Conservation (phyloP, 768 basidiomycete species). For the Lactarius hatsudake region DNA sequence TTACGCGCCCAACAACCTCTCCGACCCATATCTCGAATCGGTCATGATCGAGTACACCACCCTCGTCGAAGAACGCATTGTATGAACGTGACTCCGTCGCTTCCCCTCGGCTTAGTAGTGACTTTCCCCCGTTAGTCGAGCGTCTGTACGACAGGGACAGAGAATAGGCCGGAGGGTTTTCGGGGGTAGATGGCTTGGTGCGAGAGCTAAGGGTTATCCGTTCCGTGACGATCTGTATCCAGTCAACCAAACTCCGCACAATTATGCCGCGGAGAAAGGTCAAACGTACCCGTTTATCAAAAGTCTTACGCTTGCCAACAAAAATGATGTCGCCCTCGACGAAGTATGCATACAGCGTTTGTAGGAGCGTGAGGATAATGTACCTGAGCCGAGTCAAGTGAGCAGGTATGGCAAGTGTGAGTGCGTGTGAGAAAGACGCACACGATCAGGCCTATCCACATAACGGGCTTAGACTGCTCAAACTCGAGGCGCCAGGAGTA, state of each 20-base stretch:
- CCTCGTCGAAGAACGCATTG: slow-evolving; percentile 76
- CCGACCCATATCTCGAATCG: slow-evolving; percentile 78
- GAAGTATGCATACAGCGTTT: slow-evolving; percentile 82
- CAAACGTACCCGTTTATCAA: slow-evolving; percentile 73
- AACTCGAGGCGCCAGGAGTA: slow-evolving; percentile 90
- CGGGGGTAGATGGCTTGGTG: slow-evolving; percentile 53
- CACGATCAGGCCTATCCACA: slow-evolving; percentile 77
- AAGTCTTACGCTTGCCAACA: slow-evolving; percentile 84
- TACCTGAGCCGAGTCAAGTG: slow-evolving; percentile 50
- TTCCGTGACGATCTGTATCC: slow-evolving; percentile 79
- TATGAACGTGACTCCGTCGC: slow-evolving; percentile 55
- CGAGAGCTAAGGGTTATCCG: slow-evolving; percentile 75
- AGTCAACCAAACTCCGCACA: slow-evolving; percentile 4
- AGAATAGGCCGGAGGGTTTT: slow-evolving; percentile 62
- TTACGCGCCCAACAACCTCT: slow-evolving; percentile 63
- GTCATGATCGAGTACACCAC: slow-evolving; percentile 75
- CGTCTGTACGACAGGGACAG: slow-evolving; percentile 69
- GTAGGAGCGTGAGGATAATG: slow-evolving; percentile 62
- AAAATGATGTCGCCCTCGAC: slow-evolving; percentile 83
- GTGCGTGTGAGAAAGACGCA: slow-evolving; percentile 41
- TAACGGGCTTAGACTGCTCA: slow-evolving; percentile 77
- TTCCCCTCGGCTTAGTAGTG: slow-evolving; percentile 69
- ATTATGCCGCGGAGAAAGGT: neutral
- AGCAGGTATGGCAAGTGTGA: slow-evolving; percentile 1
- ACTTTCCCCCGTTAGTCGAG: slow-evolving; percentile 83